Conservation (phyloP, 495 filamentous ascomycete genomes). For the Lichenothelia convexa region DNA sequence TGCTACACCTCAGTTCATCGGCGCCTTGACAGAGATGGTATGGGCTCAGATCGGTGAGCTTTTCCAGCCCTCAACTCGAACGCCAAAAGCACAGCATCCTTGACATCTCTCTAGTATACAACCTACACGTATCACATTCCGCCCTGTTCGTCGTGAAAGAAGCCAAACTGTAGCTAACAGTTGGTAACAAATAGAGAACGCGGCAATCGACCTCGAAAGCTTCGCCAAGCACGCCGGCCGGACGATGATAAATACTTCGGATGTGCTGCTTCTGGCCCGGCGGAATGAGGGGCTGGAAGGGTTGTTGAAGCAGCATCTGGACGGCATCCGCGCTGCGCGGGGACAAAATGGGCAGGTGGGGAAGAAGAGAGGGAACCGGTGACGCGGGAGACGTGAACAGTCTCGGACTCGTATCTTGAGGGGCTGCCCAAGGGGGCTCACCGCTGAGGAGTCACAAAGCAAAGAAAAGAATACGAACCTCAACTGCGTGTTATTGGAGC, state of each 20-base stretch:
- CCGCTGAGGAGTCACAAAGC: too few species aligned
- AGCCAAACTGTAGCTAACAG: too few species aligned
- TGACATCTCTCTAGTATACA: too few species aligned
- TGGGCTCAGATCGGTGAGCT: slow-evolving; percentile 56
- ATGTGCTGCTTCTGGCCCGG: slow-evolving; percentile 71
- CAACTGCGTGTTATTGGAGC: too few species aligned
- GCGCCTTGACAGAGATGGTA: slow-evolving; percentile 74
- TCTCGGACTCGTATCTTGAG: too few species aligned
- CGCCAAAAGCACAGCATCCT: too few species aligned
- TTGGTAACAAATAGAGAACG: neutral
- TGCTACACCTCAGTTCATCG: slow-evolving; percentile 91
- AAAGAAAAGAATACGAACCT: too few species aligned
- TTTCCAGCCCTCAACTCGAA: slow-evolving; percentile 9
- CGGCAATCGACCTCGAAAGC: slow-evolving; percentile 45
- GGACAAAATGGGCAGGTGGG: too few species aligned
- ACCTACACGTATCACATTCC: too few species aligned
- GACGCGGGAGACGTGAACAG: too few species aligned
- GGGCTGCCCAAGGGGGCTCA: too few species aligned
- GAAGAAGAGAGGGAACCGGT: neutral
- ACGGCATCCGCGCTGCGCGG: neutral
- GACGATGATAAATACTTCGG: slow-evolving; percentile 59
- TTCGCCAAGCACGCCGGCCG: slow-evolving; percentile 84
- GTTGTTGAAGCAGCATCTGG: slow-evolving; percentile 9
- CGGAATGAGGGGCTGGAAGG: slow-evolving; percentile 62
- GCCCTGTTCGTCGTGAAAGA: too few species aligned